These are phyloP conservation scores for Carpinus viminea DNA, from an alignment of 306 rosid genomes.

Conservation along the genomic window DNA sequence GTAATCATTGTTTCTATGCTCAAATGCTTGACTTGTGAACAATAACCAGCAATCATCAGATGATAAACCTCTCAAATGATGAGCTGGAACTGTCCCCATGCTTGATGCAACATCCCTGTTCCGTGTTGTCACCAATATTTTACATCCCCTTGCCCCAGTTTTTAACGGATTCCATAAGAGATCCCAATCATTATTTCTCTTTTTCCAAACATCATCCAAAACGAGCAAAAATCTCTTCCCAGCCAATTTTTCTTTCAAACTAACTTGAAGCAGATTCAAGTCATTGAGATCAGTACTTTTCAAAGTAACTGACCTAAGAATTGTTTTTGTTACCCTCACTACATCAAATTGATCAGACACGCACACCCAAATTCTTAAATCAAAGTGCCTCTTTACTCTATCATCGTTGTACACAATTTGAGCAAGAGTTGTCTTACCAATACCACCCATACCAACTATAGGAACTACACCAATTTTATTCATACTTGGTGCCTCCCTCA, in stretches of 20 bases:
- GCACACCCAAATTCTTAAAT: conserved; percentile 26
- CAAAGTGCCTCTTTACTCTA: conserved; percentile 21
- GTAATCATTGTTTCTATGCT: conserved; percentile 6
- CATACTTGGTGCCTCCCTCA: conserved; percentile 15
- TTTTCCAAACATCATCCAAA: conserved; percentile 48
- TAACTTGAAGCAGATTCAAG: conserved; percentile 52
- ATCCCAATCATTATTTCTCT: conserved; percentile 50
- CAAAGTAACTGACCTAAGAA: conserved; percentile 28
- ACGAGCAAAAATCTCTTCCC: conserved; percentile 45
- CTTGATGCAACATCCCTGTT: conserved; percentile 39
- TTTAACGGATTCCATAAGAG: conserved; percentile 36
- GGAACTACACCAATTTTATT: conserved; percentile 18
- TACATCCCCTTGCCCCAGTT: conserved; percentile 43
- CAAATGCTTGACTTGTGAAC: conserved; percentile 44
- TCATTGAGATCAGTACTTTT: conserved; percentile 32
- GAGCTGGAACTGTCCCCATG: conserved; percentile 34
- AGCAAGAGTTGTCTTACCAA: conserved; percentile 53
- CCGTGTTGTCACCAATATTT: conserved; percentile 49
- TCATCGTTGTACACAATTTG: conserved; percentile 35
- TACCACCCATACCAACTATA: conserved; percentile 46
- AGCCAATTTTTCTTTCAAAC: conserved; percentile 29
- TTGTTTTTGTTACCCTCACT: conserved; percentile 40
- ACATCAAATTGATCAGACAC: conserved; percentile 41
- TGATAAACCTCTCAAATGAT: conserved; percentile 28
- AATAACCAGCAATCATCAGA: conserved; percentile 44